A percentile compares a stretch with the other conserved stretches of the same genome.
Evolutionary conservation across 1,284 basidiomycete species (phyloP).

Genomic region (Rhodotorula sp.): DNA sequence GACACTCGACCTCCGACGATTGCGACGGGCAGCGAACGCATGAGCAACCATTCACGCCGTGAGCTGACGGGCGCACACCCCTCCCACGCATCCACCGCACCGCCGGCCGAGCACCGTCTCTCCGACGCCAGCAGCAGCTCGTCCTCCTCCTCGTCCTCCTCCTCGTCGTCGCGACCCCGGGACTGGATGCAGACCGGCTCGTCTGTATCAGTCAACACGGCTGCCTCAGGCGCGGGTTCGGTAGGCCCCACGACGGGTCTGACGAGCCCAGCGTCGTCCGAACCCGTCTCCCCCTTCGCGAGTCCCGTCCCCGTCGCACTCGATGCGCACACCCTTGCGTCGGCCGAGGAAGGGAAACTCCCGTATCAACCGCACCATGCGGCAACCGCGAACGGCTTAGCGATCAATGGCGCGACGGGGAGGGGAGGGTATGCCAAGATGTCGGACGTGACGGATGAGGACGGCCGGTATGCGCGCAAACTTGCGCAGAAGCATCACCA

Average conservation of each 20-base stretch:
- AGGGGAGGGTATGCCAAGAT: constrained; percentile 4
- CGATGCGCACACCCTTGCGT: background rate
- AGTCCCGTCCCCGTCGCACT: background rate
- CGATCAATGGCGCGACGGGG: background rate
- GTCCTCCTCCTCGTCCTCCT: background rate
- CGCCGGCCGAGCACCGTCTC: too few relatives aligned
- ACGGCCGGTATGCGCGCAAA: background rate
- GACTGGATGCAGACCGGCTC: background rate
- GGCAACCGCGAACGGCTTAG: background rate
- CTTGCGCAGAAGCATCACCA: background rate
- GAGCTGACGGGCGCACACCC: too few relatives aligned
- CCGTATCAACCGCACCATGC: background rate
- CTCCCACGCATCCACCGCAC: too few relatives aligned
- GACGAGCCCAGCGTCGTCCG: background rate
- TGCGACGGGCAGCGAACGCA: too few relatives aligned
- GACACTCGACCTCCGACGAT: too few relatives aligned
- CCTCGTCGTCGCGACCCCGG: background rate
- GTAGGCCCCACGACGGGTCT: background rate
- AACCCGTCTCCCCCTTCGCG: constrained; percentile 1
- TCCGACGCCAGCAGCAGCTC: background rate
- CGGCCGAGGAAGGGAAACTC: background rate
- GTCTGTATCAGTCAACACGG: background rate
- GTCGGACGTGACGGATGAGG: constrained; percentile 6
- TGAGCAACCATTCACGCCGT: too few relatives aligned
- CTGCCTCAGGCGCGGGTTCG: background rate